phyloP scores from a whole-genome alignment of 352 stramenopile genomes.

The Pythium volutum region DNA sequence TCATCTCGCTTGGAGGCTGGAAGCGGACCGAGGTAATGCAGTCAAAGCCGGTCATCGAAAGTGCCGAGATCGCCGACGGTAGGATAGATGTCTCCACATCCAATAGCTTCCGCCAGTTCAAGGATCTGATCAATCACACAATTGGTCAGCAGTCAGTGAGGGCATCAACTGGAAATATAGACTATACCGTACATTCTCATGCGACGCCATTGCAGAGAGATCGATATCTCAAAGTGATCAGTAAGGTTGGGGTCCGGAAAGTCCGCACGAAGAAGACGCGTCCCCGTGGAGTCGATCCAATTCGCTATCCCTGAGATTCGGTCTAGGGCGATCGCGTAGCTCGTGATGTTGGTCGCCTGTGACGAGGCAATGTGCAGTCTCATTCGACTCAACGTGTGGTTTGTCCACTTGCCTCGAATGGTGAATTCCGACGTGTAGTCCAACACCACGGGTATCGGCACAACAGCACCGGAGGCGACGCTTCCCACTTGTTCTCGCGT shows the following conservation, averaged over 20 bases:
- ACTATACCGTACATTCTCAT: conserved; percentile 8
- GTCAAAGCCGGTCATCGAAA: conserved; percentile 11
- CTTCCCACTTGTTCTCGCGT: conserved; percentile 4
- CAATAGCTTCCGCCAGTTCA: conserved; percentile 10
- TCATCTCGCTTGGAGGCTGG: neutral
- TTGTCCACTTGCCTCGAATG: conserved; percentile 20
- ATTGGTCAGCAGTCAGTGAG: neutral
- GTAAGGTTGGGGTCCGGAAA: neutral
- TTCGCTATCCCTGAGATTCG: conserved; percentile 6
- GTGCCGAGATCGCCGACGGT: neutral
- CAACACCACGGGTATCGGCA: neutral
- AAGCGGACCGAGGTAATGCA: conserved; percentile 21
- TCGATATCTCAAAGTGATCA: conserved; percentile 8
- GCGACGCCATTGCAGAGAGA: conserved; percentile 7
- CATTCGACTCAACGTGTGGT: neutral
- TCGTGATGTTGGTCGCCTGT: neutral
- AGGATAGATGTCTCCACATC: conserved; percentile 1
- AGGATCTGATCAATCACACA: conserved; percentile 1
- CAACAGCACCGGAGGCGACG: neutral
- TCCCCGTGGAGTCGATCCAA: neutral
- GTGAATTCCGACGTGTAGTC: conserved; percentile 12
- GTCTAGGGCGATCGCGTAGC: conserved; percentile 10
- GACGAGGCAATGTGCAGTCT: neutral
- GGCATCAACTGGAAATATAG: neutral
- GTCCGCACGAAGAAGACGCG: neutral